Conservation (phyloP, 371 early-diverging fungal species). For the Mucor sp. region DNA sequence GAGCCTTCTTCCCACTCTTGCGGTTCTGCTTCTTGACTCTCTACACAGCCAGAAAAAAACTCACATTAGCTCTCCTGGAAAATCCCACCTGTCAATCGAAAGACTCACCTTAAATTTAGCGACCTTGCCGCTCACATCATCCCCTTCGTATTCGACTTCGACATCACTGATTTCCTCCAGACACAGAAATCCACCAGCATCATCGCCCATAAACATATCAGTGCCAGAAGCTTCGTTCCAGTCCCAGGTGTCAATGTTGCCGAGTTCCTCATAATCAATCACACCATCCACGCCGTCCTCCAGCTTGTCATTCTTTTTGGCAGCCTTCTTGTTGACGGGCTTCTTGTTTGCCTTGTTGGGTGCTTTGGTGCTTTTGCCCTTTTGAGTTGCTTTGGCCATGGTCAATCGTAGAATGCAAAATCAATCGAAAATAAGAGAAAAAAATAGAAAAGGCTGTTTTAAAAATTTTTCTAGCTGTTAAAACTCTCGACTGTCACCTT, state of each 20-base stretch:
- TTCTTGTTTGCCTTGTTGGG: background rate
- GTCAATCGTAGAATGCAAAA: background rate
- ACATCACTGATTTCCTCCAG: constrained; percentile 89
- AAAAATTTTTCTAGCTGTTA: background rate
- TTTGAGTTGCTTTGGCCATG: background rate
- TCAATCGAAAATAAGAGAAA: background rate
- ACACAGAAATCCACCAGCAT: constrained; percentile 78
- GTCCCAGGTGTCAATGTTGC: constrained; percentile 57
- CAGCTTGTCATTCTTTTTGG: background rate
- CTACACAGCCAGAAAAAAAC: constrained; percentile 26
- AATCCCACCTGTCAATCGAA: background rate
- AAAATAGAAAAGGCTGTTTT: background rate
- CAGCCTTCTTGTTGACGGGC: background rate
- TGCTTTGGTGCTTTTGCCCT: background rate
- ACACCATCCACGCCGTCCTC: constrained; percentile 18
- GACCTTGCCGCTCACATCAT: constrained; percentile 62
- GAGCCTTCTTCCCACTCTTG: constrained; percentile 39
- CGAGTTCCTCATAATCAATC: constrained; percentile 40
- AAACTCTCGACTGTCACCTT: constrained; percentile 1
- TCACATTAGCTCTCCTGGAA: background rate
- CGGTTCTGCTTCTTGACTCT: constrained; percentile 48
- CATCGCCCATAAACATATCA: constrained; percentile 54
- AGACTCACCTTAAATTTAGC: constrained; percentile 68
- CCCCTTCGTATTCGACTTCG: constrained; percentile 74
- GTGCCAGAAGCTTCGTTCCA: constrained; percentile 63